Base-by-base conservation (phyloP, 2,329 filamentous ascomycete genomes). In the Aurifilum marmelostoma region DNA sequence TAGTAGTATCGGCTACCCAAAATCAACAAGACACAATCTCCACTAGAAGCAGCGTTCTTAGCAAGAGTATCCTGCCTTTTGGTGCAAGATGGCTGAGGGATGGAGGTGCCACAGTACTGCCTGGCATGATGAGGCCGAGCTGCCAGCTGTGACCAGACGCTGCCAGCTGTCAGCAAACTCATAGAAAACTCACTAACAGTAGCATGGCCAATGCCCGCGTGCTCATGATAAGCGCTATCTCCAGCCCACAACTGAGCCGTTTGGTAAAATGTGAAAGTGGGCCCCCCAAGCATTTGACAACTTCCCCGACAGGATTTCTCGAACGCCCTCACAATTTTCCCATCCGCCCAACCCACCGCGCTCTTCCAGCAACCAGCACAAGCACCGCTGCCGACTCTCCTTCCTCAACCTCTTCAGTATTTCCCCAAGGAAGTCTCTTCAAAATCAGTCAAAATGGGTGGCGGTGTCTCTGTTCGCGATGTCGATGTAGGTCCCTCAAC, bases 391-490 rank as follows among this genome's bases (percentile, higher is more conserved):
- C 86, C 87, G 59, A 62, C 86, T n/a, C 58, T 64, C 68, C 63
- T 63, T 61, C 27, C 58, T 16, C 59, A 39, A 62, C 11, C 59
- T 11, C 39, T 16, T 50, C 60, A 66, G 66, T n/a, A 41, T 61
- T 63, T 59, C 47, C 59, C 85, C 43, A 47, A 56, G 63, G 59
- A 66, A 68, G 68, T 32, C 66, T 59, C 39, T 66, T 66, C 52
- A 47, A 63, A 71, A 71, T 47, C 69, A 69, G 37, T 71, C 67
- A 93, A 87, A 82, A 94, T 94, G 92, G 84, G 85, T 81, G 88
- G 91, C 83, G 92, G 91, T 83, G 87, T 93, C 82, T 88, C 86
- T 78, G 92, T 95, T 84, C 91, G 92, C 85, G 92, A 94, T 86
- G 92, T 94, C 82, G 91, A 92, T 88, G 90, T 92, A 89, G 84